Percentiles rank a stretch among this genome's conserved stretches.
Evolutionary conservation across 257 asterid genomes (phyloP).

Genomic region (Prunella vulgaris): DNA sequence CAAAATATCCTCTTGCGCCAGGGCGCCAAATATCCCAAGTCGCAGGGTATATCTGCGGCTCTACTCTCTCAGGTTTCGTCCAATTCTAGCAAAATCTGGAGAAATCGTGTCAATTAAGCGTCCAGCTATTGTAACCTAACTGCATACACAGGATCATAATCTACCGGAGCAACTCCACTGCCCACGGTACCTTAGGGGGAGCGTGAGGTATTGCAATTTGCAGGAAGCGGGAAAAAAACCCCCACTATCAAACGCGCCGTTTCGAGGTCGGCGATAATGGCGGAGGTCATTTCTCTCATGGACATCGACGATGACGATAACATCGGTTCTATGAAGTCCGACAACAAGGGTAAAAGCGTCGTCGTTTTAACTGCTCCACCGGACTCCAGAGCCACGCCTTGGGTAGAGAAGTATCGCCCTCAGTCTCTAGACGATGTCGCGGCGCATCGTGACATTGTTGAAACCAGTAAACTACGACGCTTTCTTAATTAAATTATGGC

Average conservation of each 20-base stretch:
- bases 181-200: background rate
- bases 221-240: slow-evolving; percentile 1
- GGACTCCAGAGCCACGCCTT: slow-evolving; percentile 64
- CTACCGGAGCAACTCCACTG: slow-evolving; percentile 18
- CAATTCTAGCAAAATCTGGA: background rate
- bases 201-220: background rate
- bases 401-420: slow-evolving; percentile 99
- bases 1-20: slow-evolving; percentile 17
- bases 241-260: slow-evolving; percentile 16
- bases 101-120: background rate
- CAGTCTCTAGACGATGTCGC: slow-evolving; percentile 95
- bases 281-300: slow-evolving; percentile 58
- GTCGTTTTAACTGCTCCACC: slow-evolving; percentile 34
- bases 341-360: slow-evolving; percentile 57
- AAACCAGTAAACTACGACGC: slow-evolving; percentile 51
- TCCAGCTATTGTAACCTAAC: background rate
- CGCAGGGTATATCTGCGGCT: slow-evolving; percentile 24
- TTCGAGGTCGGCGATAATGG: slow-evolving; percentile 35
- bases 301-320: slow-evolving; percentile 65
- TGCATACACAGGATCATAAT: slow-evolving; percentile 19
- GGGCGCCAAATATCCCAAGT: slow-evolving; percentile 26
- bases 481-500: background rate
- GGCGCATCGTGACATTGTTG: slow-evolving; percentile 93
- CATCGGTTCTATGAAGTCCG: slow-evolving; percentile 11
- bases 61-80: slow-evolving; percentile 16